Evolutionary conservation across 257 asterid genomes (phyloP).

Genomic region (Solanum dulcamara): DNA sequence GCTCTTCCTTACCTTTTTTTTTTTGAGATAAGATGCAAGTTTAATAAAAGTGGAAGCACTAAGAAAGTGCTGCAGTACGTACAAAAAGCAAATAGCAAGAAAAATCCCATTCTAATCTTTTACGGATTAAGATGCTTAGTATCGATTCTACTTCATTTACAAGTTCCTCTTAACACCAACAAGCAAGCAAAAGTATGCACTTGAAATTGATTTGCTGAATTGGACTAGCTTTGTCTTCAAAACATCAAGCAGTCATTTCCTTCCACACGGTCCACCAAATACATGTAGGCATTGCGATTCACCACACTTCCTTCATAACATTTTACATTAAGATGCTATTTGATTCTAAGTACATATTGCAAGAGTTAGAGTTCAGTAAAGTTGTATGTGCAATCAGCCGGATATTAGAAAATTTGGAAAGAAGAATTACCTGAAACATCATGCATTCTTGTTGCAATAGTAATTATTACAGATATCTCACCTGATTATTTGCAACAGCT

Average conservation of each 20-base stretch:
- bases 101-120: not conserved
- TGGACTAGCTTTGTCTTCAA: not conserved
- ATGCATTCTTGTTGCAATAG: not conserved
- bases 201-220: not conserved
- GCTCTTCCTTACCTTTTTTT: not conserved
- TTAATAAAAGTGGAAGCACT: not conserved
- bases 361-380: not conserved
- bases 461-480: not conserved
- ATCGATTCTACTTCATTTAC: not conserved
- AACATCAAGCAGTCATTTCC: not conserved
- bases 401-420: not conserved
- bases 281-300: not conserved
- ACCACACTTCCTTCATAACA: not conserved
- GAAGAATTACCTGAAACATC: not conserved
- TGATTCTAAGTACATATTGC: not conserved
- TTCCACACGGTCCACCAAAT: not conserved
- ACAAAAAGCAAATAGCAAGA: not conserved
- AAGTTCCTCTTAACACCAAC: not conserved
- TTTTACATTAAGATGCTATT: not conserved
- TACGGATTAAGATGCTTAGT: not conserved
- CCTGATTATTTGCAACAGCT: conserved; percentile 83
- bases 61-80: not conserved
- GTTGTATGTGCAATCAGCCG: not conserved
- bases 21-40: not conserved
- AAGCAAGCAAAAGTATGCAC: not conserved